Evolutionary conservation across 2,329 filamentous ascomycete genomes (phyloP), one percentile per base, ranked within the genome.

Genomic region (Cladosporium sp.): DNA sequence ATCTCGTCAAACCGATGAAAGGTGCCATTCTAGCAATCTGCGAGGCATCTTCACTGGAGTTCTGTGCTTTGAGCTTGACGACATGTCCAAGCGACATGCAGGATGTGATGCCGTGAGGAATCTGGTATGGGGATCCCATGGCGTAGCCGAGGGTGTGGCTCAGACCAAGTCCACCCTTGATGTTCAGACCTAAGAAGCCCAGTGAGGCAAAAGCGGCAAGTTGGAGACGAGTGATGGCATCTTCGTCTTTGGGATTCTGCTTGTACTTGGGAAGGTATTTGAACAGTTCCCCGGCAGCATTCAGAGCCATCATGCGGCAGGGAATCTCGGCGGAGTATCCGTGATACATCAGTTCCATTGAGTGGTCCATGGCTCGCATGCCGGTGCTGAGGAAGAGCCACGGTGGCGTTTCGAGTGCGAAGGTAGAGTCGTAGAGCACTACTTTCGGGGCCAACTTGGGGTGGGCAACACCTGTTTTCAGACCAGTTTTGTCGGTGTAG

Each of bases 101-200:
- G 1, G 75, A 79, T 0, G 82, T 84, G 47, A 82, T 77, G 0
- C 82, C 82, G 61, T 84, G 82, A 0, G 82, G 82, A 39, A 85
- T 84, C 0, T 72, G 67, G 62, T 84, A 84, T 0, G 82, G 82
- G 2, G 73, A 76, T 0, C 82, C 82, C 2, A 85, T 69, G 0
- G 82, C 81, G 63, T 84, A 82, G 0, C 74, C 74, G 2, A 75
- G 64, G 1, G 66, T 62, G 55, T 74, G 73, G 22, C 68, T 71
- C 62, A 84, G 69, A 0, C 82, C 82, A 0, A 83, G 66, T 0
- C 76, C 75, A n/a, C 78, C 79, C 45, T 79, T 78, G 28, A 82
- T 63, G 56, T 83, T 81, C 60, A 75, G 69, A 0, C 80, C 80
- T 1, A 82, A 61, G 66, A 82, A 82, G 0, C 76, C 80, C 0